Conservation (phyloP, 2,329 filamentous ascomycete genomes). For the Calonectria henricotiae region DNA sequence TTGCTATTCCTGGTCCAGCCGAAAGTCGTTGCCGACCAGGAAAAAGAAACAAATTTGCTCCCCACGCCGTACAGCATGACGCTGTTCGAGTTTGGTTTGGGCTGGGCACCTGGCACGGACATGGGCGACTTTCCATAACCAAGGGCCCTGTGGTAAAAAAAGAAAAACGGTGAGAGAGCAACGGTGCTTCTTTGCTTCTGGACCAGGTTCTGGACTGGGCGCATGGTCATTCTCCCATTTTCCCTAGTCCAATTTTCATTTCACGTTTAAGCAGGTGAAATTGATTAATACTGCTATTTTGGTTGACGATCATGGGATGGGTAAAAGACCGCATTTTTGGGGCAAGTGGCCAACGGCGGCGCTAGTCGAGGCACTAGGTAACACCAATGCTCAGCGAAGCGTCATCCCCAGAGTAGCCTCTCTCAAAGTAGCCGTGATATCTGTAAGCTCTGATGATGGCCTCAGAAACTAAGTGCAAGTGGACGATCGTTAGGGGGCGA, state of each 20-base stretch:
- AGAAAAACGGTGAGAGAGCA: constrained; percentile 19
- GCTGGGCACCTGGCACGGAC: neutral
- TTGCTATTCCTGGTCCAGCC: constrained; percentile 2
- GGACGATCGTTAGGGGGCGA: constrained; percentile 12
- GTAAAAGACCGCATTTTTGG: neutral
- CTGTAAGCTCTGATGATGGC: constrained; percentile 15
- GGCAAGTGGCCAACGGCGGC: constrained; percentile 18
- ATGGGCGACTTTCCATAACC: neutral
- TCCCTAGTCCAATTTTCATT: constrained; percentile 15
- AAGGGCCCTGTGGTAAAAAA: constrained; percentile 23
- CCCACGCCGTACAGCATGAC: neutral
- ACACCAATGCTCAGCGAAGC: constrained; percentile 8
- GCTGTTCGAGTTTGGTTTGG: constrained; percentile 5
- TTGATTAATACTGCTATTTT: constrained; percentile 18
- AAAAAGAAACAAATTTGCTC: constrained; percentile 12
- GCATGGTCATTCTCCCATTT: constrained; percentile 10
- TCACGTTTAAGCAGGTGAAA: constrained; percentile 15
- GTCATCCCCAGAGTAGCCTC: constrained; percentile 3
- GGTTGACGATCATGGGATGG: constrained; percentile 16
- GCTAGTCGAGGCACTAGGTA: constrained; percentile 12
- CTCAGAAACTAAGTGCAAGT: constrained; percentile 20
- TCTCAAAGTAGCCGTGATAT: neutral
- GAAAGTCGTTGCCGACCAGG: constrained; percentile 9
- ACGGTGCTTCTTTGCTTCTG: constrained; percentile 19
- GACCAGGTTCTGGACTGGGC: constrained; percentile 26